Base-by-base conservation (phyloP, 306 rosid genomes). In the Cercis canadensis region DNA sequence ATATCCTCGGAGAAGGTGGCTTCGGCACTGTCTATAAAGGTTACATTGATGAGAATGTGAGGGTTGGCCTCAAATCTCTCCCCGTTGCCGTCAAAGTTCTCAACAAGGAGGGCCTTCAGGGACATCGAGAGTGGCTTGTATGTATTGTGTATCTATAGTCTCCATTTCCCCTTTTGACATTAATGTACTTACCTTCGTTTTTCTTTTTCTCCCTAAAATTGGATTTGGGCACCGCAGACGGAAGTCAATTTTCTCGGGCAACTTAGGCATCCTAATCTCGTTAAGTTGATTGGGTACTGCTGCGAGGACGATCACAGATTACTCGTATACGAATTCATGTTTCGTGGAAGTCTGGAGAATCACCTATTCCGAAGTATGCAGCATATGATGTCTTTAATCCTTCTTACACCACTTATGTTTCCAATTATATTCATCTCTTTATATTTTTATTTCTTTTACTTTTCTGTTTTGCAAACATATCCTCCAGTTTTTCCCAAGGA, bases 41-140 rank as follows among this genome's bases (percentile, higher is more conserved):
- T 54, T 95, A 95, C 88, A 89, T 95, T 70, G 97, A 95, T 31
- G 99, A 95, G 84, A 95, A 95, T 58, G 96, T 95, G 11, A 81
- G 99, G 73, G 97, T 95, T 33, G 99, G 99, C 24, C 96, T 95
- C 62, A 95, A 95, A 61, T 91, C 99, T 18, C 89, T 95, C 4
- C 97, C 99, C 0, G 99, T 95, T 0, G 99, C 99, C 0, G 97
- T 95, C 66, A 95, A 95, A 71, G 99, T 95, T 21, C 90, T 95
- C 69, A 95, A 95, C 76, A 95, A 91, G 73, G 99, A 95, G 68
- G 99, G 99, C 36, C 90, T 85, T 9, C 99, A 95, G 83, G 99
- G 99, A 60, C 99, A 95, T 68, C 88, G 99, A 49, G 99, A 95
- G 67, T 95, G 99, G 99, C 97, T 95, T 47, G 97, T 92, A 80